These are phyloP conservation scores for Capsicum pubescens DNA, from an alignment of 257 asterid species.

Conservation along the genomic window DNA sequence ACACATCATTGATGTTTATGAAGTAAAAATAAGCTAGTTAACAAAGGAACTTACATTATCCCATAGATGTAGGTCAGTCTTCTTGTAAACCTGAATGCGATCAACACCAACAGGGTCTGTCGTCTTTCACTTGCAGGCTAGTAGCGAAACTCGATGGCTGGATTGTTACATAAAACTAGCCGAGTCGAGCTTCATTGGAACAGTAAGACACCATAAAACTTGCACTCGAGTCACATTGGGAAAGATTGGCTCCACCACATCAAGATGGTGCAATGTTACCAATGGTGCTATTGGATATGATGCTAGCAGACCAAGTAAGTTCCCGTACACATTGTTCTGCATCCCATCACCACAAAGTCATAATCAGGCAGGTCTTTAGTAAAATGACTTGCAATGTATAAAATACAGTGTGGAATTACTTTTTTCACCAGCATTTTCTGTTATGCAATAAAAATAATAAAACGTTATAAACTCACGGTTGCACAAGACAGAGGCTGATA, in stretches of 20 bases:
- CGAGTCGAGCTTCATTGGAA: conserved; percentile 73
- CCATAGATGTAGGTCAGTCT: conserved; percentile 74
- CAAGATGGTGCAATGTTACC: conserved; percentile 84
- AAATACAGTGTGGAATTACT: not conserved
- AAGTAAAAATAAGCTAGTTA: not conserved
- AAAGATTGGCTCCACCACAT: conserved; percentile 74
- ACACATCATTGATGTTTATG: not conserved
- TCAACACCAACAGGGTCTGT: conserved; percentile 59
- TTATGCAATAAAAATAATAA: not conserved
- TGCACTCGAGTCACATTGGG: conserved; percentile 66
- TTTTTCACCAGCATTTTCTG: not conserved
- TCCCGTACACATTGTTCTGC: conserved; percentile 80
- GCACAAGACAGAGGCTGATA: not conserved
- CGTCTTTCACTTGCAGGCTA: conserved; percentile 71
- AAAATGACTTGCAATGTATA: not conserved
- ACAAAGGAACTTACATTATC: conserved; percentile 52
- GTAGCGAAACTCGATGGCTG: conserved; percentile 54
- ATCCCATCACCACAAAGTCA: conserved; percentile 30
- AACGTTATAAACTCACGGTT: not conserved
- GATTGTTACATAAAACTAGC: conserved; percentile 88
- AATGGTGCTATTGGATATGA: conserved; percentile 82
- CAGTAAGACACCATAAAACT: conserved; percentile 59
- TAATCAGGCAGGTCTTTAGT: conserved; percentile 23
- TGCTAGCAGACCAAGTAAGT: conserved; percentile 73
- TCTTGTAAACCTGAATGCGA: conserved; percentile 60